Evolutionary conservation across 306 rosid genomes (phyloP), one percentile per base, ranked within the genome.

Genomic region (Fagus crenata): DNA sequence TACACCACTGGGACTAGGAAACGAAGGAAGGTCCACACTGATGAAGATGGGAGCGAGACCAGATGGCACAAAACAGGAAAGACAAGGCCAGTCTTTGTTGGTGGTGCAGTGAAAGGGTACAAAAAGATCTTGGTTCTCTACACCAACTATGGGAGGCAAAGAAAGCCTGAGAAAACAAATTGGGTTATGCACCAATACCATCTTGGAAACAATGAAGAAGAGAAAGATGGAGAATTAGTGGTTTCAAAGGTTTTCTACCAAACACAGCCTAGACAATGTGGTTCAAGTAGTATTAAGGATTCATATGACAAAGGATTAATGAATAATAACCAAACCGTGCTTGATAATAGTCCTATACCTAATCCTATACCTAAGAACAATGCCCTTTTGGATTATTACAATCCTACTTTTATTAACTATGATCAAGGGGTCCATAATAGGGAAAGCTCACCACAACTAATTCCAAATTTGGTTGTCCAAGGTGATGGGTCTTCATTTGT

Each of bases 111-210:
- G 8, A 92, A 92, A 53, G 98, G 99, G 5, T 96, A 89, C 86
- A 96, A 96, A 41, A 96, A 96, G 86, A 91, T 96, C 56, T 70
- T 96, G 17, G 99, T 96, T 22, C 89, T 92, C 36, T 96, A 96
- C 85, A 92, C 99, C 69, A 96, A 92, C 87, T 91, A 88, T 75
- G 90, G 98, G 0, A 82, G 89, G 78, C 89, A 89, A 73, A 89
- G 76, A 69, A 96, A 92, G 77, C 93, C 98, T 0, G 89, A 89
- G 80, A 96, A 96, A 60, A 92, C 99, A 0, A 96, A 89, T 39
- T 96, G 98, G 97, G 92, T 96, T 36, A 96, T 96, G 96, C 98
- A 96, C 80, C 99, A 96, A 58, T 96, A 96, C 80, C 99, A 96
- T 77, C 81, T 96, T 15, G 99, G 97, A 4, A 79, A 49, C 31